phyloP scores from a whole-genome alignment of 2,329 filamentous ascomycete genomes.

The Claviceps lovelessii region DNA sequence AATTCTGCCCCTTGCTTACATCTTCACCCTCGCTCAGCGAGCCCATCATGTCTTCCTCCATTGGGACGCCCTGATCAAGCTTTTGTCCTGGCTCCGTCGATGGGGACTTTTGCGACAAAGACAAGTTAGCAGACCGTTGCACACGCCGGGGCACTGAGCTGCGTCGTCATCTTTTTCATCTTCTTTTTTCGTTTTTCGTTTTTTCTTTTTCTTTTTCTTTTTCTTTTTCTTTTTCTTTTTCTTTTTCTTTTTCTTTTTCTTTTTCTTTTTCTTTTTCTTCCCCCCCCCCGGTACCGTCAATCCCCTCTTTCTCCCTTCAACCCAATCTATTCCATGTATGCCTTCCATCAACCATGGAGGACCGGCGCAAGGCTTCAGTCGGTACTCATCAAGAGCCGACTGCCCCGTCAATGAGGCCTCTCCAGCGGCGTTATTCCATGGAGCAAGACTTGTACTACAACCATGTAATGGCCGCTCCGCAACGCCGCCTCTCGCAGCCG shows the following conservation, averaged over 20 bases:
- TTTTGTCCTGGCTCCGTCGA: slow-evolving; percentile 17
- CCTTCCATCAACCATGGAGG: slow-evolving; percentile 19
- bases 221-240: too few relatives aligned
- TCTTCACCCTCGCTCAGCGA: slow-evolving; percentile 1
- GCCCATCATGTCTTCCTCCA: slow-evolving; percentile 16
- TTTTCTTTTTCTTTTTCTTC: too few relatives aligned
- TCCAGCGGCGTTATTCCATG: slow-evolving; percentile 35
- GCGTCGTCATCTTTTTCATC: neutral
- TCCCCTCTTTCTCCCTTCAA: neutral
- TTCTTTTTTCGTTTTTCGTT: too few relatives aligned
- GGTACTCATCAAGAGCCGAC: slow-evolving; percentile 20
- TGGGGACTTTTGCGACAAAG: slow-evolving; percentile 16
- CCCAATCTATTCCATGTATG: neutral
- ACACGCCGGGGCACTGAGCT: neutral
- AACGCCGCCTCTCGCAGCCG: slow-evolving; percentile 30
- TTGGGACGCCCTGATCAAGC: slow-evolving; percentile 24
- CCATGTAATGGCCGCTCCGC: slow-evolving; percentile 32
- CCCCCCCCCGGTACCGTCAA: neutral
- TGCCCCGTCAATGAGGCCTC: slow-evolving; percentile 18
- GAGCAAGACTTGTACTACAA: slow-evolving; percentile 42
- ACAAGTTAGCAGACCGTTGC: neutral
- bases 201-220: too few relatives aligned
- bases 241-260: too few relatives aligned
- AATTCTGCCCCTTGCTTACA: neutral
- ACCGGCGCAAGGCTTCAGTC: slow-evolving; percentile 13